phyloP scores from a whole-genome alignment of 257 asterid species.

The Fraxinus americana region DNA sequence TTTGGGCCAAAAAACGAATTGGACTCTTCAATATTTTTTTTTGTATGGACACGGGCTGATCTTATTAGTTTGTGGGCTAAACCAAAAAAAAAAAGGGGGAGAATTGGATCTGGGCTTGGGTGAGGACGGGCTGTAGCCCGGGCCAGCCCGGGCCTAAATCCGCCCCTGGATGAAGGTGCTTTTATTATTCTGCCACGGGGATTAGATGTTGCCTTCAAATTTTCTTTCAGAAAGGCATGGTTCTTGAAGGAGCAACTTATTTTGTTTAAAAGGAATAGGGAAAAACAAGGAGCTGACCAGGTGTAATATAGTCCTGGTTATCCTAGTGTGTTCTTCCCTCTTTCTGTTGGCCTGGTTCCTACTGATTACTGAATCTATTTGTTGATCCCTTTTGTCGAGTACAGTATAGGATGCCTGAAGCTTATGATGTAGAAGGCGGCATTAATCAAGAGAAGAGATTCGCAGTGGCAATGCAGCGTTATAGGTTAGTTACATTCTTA shows the following conservation, averaged over 20 bases:
- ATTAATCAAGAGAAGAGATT: conserved; percentile 61
- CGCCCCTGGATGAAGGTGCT: background rate
- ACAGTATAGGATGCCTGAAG: conserved; percentile 88
- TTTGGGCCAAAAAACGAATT: too few species aligned
- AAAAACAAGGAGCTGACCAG: background rate
- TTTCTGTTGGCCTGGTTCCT: conserved; percentile 7
- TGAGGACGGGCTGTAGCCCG: too few species aligned
- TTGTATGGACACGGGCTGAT: too few species aligned
- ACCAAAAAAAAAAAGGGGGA: too few species aligned
- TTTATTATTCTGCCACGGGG: background rate
- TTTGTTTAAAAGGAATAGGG: background rate
- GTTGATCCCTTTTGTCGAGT: conserved; percentile 18
- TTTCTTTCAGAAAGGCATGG: background rate
- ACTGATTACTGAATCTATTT: conserved; percentile 1
- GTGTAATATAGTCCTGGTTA: conserved; percentile 16
- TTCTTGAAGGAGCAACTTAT: background rate
- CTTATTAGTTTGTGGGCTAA: too few species aligned
- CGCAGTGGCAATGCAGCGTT: conserved; percentile 49
- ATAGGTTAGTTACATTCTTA: conserved; percentile 34
- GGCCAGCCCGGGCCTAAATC: too few species aligned
- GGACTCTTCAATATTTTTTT: too few species aligned
- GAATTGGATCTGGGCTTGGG: too few species aligned
- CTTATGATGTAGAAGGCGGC: conserved; percentile 57
- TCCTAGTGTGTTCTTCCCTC: conserved; percentile 1
- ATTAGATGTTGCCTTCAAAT: background rate